phyloP scores from a whole-genome alignment of 805 yeast genomes.

The Lipomyces chichibuensis region DNA sequence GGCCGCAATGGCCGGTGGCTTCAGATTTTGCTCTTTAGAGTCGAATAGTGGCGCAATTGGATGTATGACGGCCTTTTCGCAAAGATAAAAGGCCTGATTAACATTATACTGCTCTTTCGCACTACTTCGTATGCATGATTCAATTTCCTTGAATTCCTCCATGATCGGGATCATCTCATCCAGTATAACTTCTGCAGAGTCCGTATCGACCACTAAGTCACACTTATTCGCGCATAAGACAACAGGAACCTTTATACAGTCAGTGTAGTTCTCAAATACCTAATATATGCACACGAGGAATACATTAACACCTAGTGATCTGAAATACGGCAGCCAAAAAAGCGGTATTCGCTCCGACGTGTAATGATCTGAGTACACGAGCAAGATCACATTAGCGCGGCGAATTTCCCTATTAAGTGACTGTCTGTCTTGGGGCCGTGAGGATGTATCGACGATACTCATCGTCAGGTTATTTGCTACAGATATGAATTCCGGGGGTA shows the following conservation, averaged over 20 bases:
- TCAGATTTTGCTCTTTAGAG: slow-evolving; percentile 81
- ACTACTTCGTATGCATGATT: slow-evolving; percentile 85
- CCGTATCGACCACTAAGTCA: slow-evolving; percentile 52
- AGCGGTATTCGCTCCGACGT: slow-evolving; percentile 89
- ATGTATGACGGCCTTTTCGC: slow-evolving; percentile 89
- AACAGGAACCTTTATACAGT: slow-evolving; percentile 61
- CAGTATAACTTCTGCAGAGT: slow-evolving; percentile 54
- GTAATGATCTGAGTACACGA: slow-evolving; percentile 92
- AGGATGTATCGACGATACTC: slow-evolving; percentile 78
- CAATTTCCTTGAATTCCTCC: slow-evolving; percentile 91
- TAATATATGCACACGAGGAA: background rate
- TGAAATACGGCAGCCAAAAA: slow-evolving; percentile 91
- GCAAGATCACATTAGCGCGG: slow-evolving; percentile 87
- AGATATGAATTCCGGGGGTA: slow-evolving; percentile 71
- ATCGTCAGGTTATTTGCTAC: slow-evolving; percentile 62
- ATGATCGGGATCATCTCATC: slow-evolving; percentile 86
- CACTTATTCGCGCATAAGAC: slow-evolving; percentile 85
- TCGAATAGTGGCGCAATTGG: slow-evolving; percentile 93
- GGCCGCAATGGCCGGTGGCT: slow-evolving; percentile 76
- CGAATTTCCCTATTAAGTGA: slow-evolving; percentile 72
- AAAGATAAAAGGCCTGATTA: slow-evolving; percentile 87
- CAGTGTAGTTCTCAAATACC: background rate
- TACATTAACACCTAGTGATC: slow-evolving; percentile 86
- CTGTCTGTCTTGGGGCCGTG: slow-evolving; percentile 58
- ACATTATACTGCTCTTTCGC: slow-evolving; percentile 84